Evolutionary conservation across 306 rosid genomes (phyloP).

Genomic region (Castanea mollissima): DNA sequence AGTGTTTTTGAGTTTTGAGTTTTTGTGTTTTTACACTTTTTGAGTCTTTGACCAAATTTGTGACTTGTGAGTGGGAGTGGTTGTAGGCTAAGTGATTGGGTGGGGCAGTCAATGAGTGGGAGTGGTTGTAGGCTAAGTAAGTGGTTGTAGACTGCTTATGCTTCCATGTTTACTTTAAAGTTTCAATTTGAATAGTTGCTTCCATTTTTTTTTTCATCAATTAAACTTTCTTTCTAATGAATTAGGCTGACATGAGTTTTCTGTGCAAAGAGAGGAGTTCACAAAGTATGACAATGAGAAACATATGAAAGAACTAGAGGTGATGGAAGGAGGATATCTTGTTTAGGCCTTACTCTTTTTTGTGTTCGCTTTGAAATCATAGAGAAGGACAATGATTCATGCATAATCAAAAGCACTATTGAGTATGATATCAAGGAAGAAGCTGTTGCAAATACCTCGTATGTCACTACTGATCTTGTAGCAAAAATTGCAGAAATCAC

Average conservation of each 20-base stretch:
- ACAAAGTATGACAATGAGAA: slow-evolving; percentile 29
- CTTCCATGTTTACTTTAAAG: not conserved
- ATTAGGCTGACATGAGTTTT: not conserved
- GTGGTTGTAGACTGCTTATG: not conserved
- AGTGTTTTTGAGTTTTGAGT: too few species aligned
- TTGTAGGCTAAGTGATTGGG: too few species aligned
- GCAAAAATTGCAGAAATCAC: slow-evolving; percentile 5
- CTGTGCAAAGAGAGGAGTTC: slow-evolving; percentile 23
- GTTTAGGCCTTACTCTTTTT: slow-evolving; percentile 26
- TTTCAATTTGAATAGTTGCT: not conserved
- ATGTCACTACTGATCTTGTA: slow-evolving; percentile 10
- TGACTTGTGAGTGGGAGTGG: too few species aligned
- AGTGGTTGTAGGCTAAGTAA: too few species aligned
- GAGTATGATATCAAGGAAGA: slow-evolving; percentile 40
- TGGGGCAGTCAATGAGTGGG: too few species aligned
- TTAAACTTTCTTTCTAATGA: not conserved
- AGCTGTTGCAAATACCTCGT: slow-evolving; percentile 28
- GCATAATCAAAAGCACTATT: slow-evolving; percentile 26
- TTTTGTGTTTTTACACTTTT: too few species aligned
- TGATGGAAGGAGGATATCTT: slow-evolving; percentile 35
- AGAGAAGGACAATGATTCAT: slow-evolving; percentile 8
- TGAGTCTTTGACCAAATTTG: too few species aligned
- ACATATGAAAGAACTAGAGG: slow-evolving; percentile 27
- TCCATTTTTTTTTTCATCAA: too few species aligned
- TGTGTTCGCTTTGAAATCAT: slow-evolving; percentile 26